These are phyloP conservation scores for Fereydounia khargensis DNA, from an alignment of 1,284 basidiomycete species.

Conservation along the genomic window DNA sequence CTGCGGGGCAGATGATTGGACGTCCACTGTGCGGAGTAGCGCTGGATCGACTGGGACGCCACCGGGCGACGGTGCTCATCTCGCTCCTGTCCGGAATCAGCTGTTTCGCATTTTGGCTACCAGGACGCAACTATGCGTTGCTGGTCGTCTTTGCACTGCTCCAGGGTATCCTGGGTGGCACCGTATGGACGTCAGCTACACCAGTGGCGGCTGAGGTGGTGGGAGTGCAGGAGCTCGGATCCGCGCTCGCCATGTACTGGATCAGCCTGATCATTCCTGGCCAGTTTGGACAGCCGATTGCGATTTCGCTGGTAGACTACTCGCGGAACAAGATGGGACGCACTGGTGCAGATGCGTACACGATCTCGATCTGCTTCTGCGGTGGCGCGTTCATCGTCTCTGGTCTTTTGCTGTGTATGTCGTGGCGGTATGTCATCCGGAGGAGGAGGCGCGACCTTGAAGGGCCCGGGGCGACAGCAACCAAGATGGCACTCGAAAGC, in stretches of 20 bases:
- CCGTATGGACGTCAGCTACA: conserved; percentile 57
- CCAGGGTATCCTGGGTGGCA: conserved; percentile 59
- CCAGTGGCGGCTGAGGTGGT: conserved; percentile 58
- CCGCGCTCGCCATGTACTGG: conserved; percentile 59
- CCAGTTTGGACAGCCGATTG: conserved; percentile 58
- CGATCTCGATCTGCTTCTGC: conserved; percentile 58
- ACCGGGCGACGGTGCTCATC: conserved; percentile 58
- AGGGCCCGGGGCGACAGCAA: no score
- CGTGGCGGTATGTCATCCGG: conserved; percentile 50
- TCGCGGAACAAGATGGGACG: conserved; percentile 46
- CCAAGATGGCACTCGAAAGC: no score
- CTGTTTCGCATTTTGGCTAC: conserved; percentile 59
- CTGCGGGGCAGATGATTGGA: conserved; percentile 60
- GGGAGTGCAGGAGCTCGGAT: conserved; percentile 58
- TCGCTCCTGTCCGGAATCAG: conserved; percentile 58
- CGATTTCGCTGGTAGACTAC: conserved; percentile 58
- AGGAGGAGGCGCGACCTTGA: no score
- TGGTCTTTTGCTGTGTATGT: conserved; percentile 49
- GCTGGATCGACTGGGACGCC: conserved; percentile 58
- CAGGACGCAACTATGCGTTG: conserved; percentile 57
- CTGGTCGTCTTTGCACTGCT: conserved; percentile 59
- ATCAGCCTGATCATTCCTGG: conserved; percentile 53
- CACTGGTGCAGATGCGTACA: conserved; percentile 53
- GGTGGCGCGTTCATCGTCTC: conserved; percentile 54
- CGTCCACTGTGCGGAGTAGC: conserved; percentile 58